Conservation (phyloP, 1,139 yeast genomes). For the Citeromyces hawaiiensis region DNA sequence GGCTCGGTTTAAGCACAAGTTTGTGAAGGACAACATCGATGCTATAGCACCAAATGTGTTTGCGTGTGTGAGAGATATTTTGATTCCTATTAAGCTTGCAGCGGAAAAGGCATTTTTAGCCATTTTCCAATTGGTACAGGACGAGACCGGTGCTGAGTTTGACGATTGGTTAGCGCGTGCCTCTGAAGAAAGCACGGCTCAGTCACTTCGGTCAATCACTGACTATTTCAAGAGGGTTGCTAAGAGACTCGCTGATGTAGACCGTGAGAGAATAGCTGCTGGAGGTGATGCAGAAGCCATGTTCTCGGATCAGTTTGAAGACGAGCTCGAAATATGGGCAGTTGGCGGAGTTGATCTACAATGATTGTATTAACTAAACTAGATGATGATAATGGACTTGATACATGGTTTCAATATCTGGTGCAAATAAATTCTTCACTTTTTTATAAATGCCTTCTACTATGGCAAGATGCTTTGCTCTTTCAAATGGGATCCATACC, state of each 20-base stretch:
- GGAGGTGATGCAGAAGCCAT: slow-evolving; percentile 87
- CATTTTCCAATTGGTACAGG: slow-evolving; percentile 60
- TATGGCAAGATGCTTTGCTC: slow-evolving; percentile 38
- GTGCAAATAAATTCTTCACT: slow-evolving; percentile 32
- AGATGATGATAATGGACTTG: slow-evolving; percentile 1
- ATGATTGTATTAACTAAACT: slow-evolving; percentile 2
- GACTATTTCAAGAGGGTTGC: slow-evolving; percentile 90
- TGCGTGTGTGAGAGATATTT: slow-evolving; percentile 68
- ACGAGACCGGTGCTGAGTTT: slow-evolving; percentile 42
- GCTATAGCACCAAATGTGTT: slow-evolving; percentile 62
- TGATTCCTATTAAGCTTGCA: slow-evolving; percentile 86
- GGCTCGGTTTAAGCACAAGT: slow-evolving; percentile 43
- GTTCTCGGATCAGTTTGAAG: slow-evolving; percentile 78
- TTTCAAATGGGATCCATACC: slow-evolving; percentile 43
- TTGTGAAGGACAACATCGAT: slow-evolving; percentile 40
- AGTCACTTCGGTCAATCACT: slow-evolving; percentile 62
- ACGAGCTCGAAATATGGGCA: slow-evolving; percentile 80
- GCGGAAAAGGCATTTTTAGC: slow-evolving; percentile 86
- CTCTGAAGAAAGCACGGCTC: slow-evolving; percentile 19
- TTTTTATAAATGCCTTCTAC: slow-evolving; percentile 27
- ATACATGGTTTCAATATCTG: slow-evolving; percentile 22
- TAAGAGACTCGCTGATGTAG: slow-evolving; percentile 66
- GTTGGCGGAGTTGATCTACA: slow-evolving; percentile 53
- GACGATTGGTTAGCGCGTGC: slow-evolving; percentile 38
- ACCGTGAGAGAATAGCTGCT: slow-evolving; percentile 73